Evolutionary conservation across 75 land plant genomes (phyloP).

Genomic region (Sequoia sempervirens): DNA sequence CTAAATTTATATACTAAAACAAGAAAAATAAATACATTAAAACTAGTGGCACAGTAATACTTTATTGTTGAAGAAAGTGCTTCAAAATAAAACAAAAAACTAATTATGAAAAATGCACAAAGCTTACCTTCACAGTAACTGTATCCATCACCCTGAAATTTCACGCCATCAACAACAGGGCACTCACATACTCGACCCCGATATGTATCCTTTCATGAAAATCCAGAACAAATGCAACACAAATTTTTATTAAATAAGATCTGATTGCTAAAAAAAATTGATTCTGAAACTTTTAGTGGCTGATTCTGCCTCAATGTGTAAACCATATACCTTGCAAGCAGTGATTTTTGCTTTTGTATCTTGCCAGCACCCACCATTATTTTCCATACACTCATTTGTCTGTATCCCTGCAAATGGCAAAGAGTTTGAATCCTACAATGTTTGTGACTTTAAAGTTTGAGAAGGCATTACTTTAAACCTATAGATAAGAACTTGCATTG

Average conservation of each 20-base stretch:
- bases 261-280: not conserved
- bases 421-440: not conserved
- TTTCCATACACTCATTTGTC: conserved; percentile 56
- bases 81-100: not conserved
- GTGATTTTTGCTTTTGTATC: conserved; percentile 48
- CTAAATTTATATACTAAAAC: not conserved
- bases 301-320: not conserved
- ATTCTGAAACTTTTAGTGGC: not conserved
- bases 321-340: conserved; percentile 53
- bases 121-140: conserved; percentile 46
- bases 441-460: not conserved
- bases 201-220: conserved; percentile 43
- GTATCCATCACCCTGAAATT: conserved; percentile 63
- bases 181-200: conserved; percentile 65
- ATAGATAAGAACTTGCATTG: not conserved
- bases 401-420: conserved; percentile 30
- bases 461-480: not conserved
- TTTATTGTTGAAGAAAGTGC: not conserved
- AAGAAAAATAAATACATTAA: not conserved
- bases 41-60: not conserved
- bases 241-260: not conserved
- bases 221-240: not conserved
- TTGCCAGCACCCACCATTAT: conserved; percentile 71
- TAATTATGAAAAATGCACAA: not conserved
- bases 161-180: conserved; percentile 49